Evolutionary conservation across 1,284 basidiomycete genomes (phyloP).

Genomic region (Bjerkandera adusta): DNA sequence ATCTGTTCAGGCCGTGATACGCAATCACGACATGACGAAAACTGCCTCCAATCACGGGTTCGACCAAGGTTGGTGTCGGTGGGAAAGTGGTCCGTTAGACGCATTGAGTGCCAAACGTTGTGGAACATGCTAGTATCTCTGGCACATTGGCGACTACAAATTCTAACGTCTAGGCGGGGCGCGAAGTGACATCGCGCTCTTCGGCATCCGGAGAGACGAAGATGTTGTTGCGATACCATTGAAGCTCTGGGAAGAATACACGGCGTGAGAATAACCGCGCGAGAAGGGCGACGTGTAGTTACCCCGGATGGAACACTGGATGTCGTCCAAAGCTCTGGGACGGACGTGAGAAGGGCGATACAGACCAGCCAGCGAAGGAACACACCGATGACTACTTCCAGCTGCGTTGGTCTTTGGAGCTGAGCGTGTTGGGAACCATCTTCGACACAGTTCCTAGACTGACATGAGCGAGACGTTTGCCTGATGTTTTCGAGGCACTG

Average conservation of each 20-base stretch:
- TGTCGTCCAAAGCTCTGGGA: constrained; percentile 74
- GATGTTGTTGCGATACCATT: constrained; percentile 60
- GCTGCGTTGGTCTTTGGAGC: constrained; percentile 26
- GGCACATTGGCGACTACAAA: too few species aligned
- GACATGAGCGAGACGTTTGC: neutral
- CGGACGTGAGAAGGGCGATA: constrained; percentile 6
- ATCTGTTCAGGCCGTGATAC: too few species aligned
- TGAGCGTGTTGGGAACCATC: constrained; percentile 56
- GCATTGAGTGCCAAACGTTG: too few species aligned
- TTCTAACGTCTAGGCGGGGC: too few species aligned
- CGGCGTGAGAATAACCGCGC: constrained; percentile 1
- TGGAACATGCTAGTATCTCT: too few species aligned
- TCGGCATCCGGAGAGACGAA: constrained; percentile 41
- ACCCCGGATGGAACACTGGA: constrained; percentile 74
- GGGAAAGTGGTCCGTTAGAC: too few species aligned
- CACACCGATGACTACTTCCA: constrained; percentile 51
- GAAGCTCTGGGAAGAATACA: constrained; percentile 40
- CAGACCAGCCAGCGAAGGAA: constrained; percentile 1
- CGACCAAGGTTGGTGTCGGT: too few species aligned
- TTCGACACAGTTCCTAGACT: constrained; percentile 62
- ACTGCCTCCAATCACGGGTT: too few species aligned
- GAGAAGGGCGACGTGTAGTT: constrained; percentile 7
- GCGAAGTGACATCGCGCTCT: too few species aligned
- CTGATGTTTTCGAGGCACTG: constrained; percentile 1
- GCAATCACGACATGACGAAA: too few species aligned